phyloP scores from a whole-genome alignment of 78 protist species.

The Bodo saltans region DNA sequence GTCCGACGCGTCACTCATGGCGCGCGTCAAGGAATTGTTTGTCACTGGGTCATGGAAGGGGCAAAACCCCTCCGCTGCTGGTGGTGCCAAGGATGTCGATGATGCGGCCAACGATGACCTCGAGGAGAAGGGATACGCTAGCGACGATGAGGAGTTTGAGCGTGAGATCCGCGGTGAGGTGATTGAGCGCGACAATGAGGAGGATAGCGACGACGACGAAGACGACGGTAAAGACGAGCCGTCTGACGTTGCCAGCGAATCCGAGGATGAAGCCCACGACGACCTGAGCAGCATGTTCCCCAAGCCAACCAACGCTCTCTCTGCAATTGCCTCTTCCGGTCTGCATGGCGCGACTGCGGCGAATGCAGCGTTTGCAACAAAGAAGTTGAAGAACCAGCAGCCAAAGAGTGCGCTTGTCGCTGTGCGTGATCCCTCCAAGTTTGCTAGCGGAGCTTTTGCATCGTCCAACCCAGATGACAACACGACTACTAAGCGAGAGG shows the following conservation, averaged over 20 bases:
- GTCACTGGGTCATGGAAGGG: constrained; percentile 64
- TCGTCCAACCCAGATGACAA: too few species aligned
- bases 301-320: too few species aligned
- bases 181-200: background rate
- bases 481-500: too few species aligned
- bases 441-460: too few species aligned
- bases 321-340: too few species aligned
- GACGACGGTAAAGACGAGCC: constrained; percentile 8
- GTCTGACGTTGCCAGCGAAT: constrained; percentile 13
- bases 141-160: background rate
- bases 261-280: constrained; percentile 27
- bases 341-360: too few species aligned
- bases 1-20: background rate
- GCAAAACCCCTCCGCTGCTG: constrained; percentile 11
- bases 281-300: too few species aligned
- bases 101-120: constrained; percentile 3
- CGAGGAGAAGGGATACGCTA: background rate
- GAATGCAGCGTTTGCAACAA: too few species aligned
- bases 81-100: background rate
- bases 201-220: constrained; percentile 35
- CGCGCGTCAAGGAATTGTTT: constrained; percentile 44
- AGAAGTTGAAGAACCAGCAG: too few species aligned
- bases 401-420: too few species aligned
- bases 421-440: too few species aligned
- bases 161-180: background rate